phyloP scores from a whole-genome alignment of 2,329 filamentous ascomycete species.

The Beauveria brongniartii region DNA sequence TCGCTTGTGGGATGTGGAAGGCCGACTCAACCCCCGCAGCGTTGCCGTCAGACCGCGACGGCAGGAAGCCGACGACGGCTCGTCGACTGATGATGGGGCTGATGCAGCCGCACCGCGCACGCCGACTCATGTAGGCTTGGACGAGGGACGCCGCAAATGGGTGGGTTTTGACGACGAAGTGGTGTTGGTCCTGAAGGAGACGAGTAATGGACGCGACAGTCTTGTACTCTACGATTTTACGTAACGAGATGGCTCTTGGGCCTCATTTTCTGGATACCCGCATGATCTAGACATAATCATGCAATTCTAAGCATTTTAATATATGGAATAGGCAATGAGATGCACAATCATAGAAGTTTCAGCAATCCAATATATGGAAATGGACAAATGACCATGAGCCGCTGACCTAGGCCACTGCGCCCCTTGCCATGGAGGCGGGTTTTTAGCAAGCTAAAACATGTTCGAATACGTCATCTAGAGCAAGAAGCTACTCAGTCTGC shows the following conservation, averaged over 20 bases:
- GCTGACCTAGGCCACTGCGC: no score
- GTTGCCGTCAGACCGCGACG: constrained; percentile 41
- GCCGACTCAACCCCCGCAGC: constrained; percentile 48
- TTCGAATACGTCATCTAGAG: no score
- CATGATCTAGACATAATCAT: neutral
- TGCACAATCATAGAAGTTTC: no score
- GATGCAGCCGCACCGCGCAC: neutral
- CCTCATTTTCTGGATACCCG: neutral
- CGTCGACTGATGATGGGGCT: constrained; percentile 13
- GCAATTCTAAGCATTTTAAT: neutral
- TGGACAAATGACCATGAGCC: no score
- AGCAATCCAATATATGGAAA: no score
- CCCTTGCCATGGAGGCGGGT: no score
- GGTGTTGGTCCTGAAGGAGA: constrained; percentile 76
- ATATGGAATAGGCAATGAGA: no score
- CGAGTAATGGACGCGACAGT: constrained; percentile 57
- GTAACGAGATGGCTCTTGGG: constrained; percentile 16
- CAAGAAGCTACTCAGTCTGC: no score
- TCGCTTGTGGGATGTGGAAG: constrained; percentile 84
- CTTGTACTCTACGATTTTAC: constrained; percentile 86
- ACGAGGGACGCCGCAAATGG: constrained; percentile 47
- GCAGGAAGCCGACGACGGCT: neutral
- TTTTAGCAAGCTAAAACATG: no score
- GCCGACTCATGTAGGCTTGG: neutral
- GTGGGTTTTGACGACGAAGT: constrained; percentile 88